A percentile compares a stretch with the other conserved stretches of the same genome.
phyloP scores from a whole-genome alignment of 441 rosid species.

The Eruca vesicaria region DNA sequence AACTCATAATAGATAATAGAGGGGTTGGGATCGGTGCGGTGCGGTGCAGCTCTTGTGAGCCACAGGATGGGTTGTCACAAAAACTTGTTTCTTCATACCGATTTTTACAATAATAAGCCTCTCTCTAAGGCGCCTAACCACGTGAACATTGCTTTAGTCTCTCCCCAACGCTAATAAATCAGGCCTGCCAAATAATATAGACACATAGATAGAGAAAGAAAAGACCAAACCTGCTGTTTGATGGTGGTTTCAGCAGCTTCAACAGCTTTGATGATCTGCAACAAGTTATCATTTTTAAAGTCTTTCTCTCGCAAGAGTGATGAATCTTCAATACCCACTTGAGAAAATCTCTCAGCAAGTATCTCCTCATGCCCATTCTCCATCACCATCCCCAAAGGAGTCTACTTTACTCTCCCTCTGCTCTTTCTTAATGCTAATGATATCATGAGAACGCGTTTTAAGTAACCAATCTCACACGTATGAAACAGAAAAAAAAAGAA shows the following conservation, averaged over 20 bases:
- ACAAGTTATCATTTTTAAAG: slow-evolving; percentile 55
- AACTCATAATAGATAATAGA: too few relatives aligned
- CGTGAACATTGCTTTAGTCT: too few relatives aligned
- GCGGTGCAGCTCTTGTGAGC: too few relatives aligned
- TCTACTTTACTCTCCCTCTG: slow-evolving; percentile 4
- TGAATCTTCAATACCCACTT: slow-evolving; percentile 42
- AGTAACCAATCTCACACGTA: slow-evolving; percentile 12
- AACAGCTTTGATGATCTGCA: slow-evolving; percentile 86
- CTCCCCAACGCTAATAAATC: not conserved
- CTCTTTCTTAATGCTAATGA: slow-evolving; percentile 11
- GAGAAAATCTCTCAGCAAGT: slow-evolving; percentile 48
- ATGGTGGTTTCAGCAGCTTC: slow-evolving; percentile 92
- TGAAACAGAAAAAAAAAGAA: slow-evolving; percentile 10
- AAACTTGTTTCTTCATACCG: too few relatives aligned
- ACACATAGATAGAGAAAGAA: not conserved
- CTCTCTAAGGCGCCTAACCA: too few relatives aligned
- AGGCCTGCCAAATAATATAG: too few relatives aligned
- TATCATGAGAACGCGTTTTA: slow-evolving; percentile 8
- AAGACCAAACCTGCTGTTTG: slow-evolving; percentile 62
- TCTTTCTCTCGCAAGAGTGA: slow-evolving; percentile 16
- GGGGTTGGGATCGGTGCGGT: too few relatives aligned
- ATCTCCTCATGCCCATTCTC: slow-evolving; percentile 66
- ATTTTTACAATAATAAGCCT: too few relatives aligned
- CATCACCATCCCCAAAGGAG: slow-evolving; percentile 37
- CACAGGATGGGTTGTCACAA: too few relatives aligned